These are phyloP conservation scores for Pseudoturritis turrita DNA, from an alignment of 345 rosid genomes.

Conservation along the genomic window DNA sequence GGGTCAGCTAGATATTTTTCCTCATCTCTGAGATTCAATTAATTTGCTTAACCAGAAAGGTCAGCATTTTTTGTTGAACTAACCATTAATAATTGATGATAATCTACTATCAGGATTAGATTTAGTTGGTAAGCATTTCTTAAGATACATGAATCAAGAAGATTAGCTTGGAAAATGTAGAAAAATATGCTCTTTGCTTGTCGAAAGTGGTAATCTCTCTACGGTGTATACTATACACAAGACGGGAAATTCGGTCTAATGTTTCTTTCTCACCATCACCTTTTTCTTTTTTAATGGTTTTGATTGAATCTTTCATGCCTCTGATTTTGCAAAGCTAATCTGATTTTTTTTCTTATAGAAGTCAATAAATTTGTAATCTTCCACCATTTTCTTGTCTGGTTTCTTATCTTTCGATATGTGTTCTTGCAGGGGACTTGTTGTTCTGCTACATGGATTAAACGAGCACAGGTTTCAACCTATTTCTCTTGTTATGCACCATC, in stretches of 20 bases:
- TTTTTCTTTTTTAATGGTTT: background rate
- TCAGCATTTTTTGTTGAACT: background rate
- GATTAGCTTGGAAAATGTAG: conserved; percentile 9
- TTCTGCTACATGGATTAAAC: conserved; percentile 83
- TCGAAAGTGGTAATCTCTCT: background rate
- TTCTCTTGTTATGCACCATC: background rate
- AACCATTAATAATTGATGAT: background rate
- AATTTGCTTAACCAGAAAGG: background rate
- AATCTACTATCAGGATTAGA: background rate
- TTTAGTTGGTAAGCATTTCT: conserved; percentile 13
- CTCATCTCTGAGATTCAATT: background rate
- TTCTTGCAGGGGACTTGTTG: conserved; percentile 69
- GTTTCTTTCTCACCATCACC: background rate
- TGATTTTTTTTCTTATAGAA: background rate
- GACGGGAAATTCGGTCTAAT: too few relatives aligned
- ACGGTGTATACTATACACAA: background rate
- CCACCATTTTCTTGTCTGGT: background rate
- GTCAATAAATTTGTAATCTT: background rate
- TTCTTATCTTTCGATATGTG: background rate
- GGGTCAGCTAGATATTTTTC: background rate
- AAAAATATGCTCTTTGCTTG: background rate
- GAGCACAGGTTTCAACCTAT: conserved; percentile 72
- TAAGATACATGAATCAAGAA: background rate
- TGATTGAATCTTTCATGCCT: background rate
- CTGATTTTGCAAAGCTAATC: background rate